Evolutionary conservation across 192 early-diverging fungal genomes (phyloP).

Genomic region (Umbelopsis vinacea): DNA sequence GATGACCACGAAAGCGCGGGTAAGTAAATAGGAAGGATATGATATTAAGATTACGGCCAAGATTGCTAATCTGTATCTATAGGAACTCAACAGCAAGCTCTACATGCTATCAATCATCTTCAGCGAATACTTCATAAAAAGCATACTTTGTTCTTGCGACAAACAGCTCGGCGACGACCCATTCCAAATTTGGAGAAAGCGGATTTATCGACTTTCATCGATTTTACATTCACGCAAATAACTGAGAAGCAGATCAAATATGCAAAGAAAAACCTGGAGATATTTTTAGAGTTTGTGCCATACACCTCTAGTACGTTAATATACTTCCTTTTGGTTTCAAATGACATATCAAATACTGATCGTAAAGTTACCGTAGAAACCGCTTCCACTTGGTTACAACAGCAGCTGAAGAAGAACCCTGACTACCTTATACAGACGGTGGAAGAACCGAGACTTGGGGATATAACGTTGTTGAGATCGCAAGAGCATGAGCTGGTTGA

Average conservation of each 20-base stretch:
- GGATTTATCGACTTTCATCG: constrained; percentile 52
- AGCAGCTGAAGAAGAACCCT: background rate
- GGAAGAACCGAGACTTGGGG: constrained; percentile 2
- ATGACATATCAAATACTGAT: background rate
- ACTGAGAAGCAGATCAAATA: constrained; percentile 57
- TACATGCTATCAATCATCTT: constrained; percentile 58
- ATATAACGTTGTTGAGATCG: background rate
- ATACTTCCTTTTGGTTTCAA: background rate
- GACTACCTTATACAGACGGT: constrained; percentile 7
- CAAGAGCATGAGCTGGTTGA: background rate
- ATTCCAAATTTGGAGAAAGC: constrained; percentile 50
- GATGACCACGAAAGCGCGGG: constrained; percentile 61
- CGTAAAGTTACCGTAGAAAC: background rate
- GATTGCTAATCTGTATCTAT: no score
- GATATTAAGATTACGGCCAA: no score
- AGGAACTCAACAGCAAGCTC: constrained; percentile 60
- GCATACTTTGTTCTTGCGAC: constrained; percentile 51
- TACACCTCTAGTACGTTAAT: constrained; percentile 47
- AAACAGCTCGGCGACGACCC: constrained; percentile 42
- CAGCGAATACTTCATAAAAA: constrained; percentile 65
- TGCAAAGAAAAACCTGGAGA: constrained; percentile 61
- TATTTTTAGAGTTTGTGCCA: constrained; percentile 62
- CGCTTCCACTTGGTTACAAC: constrained; percentile 11
- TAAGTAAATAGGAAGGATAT: constrained; percentile 22
- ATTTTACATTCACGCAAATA: constrained; percentile 65